phyloP scores from a whole-genome alignment of 2,329 filamentous ascomycete species.

The Aureobasidium melanogenum region DNA sequence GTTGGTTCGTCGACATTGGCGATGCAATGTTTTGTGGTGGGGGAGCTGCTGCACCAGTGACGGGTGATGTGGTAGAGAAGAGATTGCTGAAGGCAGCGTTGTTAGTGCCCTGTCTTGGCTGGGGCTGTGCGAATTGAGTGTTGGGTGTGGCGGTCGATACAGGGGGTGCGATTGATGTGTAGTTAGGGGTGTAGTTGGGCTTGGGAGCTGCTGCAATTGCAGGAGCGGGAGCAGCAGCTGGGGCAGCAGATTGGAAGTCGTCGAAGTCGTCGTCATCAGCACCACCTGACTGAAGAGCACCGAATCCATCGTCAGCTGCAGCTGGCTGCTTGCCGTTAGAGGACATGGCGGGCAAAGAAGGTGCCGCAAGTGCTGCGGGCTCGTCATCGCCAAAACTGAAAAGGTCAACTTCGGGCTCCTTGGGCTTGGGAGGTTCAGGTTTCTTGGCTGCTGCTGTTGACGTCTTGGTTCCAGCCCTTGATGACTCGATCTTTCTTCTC shows the following conservation, averaged over 20 bases:
- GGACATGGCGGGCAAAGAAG: conserved; percentile 31
- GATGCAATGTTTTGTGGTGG: conserved; percentile 24
- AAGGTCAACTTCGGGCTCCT: conserved; percentile 82
- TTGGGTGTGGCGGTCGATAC: conserved; percentile 43
- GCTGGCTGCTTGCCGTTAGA: conserved; percentile 36
- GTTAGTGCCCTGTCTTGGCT: conserved; percentile 76
- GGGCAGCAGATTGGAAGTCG: conserved; percentile 85
- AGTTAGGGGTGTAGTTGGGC: conserved; percentile 29
- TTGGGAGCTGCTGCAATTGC: conserved; percentile 27
- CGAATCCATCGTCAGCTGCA: conserved; percentile 67
- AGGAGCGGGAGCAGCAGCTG: conserved; percentile 34
- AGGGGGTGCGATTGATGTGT: conserved; percentile 35
- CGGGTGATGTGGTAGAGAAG: conserved; percentile 74
- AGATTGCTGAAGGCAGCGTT: conserved; percentile 73
- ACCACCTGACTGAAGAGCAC: conserved; percentile 81
- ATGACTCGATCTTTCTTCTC: conserved; percentile 40
- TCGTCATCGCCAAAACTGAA: conserved; percentile 88
- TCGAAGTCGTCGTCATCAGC: conserved; percentile 82
- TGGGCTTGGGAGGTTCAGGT: conserved; percentile 64
- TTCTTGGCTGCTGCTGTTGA: conserved; percentile 46
- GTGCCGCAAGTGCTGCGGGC: conserved; percentile 42
- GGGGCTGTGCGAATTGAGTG: conserved; percentile 69
- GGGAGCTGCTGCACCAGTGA: conserved; percentile 42
- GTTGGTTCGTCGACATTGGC: conserved; percentile 29
- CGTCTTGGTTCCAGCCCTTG: conserved; percentile 21